Evolutionary conservation across 257 asterid genomes (phyloP).

Genomic region (Fraxinus quadrangulata): DNA sequence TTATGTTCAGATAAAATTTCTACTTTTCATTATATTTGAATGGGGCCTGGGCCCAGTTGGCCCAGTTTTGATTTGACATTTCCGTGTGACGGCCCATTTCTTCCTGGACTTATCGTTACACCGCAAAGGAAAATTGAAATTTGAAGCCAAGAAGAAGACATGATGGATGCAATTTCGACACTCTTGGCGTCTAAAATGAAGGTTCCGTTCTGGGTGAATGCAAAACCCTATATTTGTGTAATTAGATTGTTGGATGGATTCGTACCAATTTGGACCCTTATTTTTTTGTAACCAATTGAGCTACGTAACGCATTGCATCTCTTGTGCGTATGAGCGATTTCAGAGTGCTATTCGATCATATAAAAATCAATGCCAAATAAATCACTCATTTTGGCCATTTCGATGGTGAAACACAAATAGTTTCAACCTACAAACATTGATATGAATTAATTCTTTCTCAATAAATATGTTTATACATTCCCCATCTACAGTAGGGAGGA

Average conservation of each 20-base stretch:
- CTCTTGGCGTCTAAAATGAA: not conserved
- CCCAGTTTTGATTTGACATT: not conserved
- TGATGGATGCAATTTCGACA: not conserved
- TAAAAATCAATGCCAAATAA: not conserved
- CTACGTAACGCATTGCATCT: too few relatives aligned
- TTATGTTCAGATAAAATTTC: not conserved
- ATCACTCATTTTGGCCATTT: not conserved
- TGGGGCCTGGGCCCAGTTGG: not conserved
- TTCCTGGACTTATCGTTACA: not conserved
- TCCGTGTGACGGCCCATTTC: not conserved
- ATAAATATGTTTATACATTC: conserved; percentile 7
- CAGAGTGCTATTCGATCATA: not conserved
- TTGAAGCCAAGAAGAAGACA: not conserved
- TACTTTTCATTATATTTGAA: not conserved
- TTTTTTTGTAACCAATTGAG: too few relatives aligned
- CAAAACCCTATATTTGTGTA: too few relatives aligned
- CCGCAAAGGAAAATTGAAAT: not conserved
- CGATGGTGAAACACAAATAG: too few relatives aligned
- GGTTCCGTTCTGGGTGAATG: too few relatives aligned
- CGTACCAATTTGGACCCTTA: too few relatives aligned
- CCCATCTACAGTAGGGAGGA: conserved; percentile 41
- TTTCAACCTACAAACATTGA: not conserved
- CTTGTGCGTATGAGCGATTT: not conserved
- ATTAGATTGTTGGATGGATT: too few relatives aligned
- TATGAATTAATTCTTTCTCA: not conserved